Conservation (phyloP, 805 yeast species). For the Kodamaea jinghongensis region DNA sequence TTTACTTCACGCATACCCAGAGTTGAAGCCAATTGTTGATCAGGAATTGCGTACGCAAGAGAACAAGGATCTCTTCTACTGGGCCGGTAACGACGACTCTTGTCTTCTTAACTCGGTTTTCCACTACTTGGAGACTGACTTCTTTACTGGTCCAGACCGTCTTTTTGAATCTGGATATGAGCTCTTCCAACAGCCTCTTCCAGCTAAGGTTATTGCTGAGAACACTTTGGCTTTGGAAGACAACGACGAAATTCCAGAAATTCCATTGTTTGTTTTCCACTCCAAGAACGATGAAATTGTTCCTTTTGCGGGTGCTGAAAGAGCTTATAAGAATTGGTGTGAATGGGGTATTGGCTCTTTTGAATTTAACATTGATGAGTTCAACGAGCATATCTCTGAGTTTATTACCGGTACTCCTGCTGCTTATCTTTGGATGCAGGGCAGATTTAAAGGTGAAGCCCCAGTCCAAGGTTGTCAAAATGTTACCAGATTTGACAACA, state of each 20-base stretch:
- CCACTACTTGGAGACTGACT: conserved; percentile 1
- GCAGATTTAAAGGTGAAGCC: conserved; percentile 14
- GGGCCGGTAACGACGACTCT: neutral
- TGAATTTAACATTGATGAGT: conserved; percentile 8
- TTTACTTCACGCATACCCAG: conserved; percentile 30
- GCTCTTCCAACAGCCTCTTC: conserved; percentile 13
- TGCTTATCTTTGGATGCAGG: conserved; percentile 19
- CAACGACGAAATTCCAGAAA: conserved; percentile 11
- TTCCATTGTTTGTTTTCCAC: conserved; percentile 13
- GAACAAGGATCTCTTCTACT: neutral
- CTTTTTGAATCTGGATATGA: conserved; percentile 16
- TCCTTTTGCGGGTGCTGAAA: conserved; percentile 8
- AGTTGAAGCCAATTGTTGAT: conserved; percentile 9
- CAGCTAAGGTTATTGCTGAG: conserved; percentile 14
- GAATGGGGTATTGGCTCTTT: conserved; percentile 10
- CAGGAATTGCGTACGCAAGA: neutral
- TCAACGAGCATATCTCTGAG: conserved; percentile 17
- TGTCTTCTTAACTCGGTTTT: conserved; percentile 7
- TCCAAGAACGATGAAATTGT: conserved; percentile 12
- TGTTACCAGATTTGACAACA: conserved; percentile 43
- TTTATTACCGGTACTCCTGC: conserved; percentile 13
- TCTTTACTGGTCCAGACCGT: conserved; percentile 15
- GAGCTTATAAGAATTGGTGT: conserved; percentile 14
- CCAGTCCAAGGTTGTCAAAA: conserved; percentile 18
- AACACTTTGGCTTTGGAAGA: conserved; percentile 21